Conservation (phyloP, 1,139 yeast genomes). For the Meyerozyma elateridarum region DNA sequence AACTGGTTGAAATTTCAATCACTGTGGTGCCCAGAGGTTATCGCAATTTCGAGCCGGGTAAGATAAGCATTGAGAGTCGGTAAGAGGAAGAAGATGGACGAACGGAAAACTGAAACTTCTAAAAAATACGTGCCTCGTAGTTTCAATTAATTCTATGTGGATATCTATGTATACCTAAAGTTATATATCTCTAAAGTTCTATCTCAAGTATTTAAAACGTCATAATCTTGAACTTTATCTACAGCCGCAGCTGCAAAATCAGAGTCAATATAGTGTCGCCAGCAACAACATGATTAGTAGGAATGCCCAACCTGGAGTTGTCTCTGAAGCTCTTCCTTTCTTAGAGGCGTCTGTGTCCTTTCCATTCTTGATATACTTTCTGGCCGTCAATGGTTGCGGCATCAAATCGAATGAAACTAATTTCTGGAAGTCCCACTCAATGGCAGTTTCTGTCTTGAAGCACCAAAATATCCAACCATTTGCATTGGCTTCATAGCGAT, state of each 20-base stretch:
- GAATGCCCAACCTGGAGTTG: neutral
- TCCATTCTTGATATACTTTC: conserved; percentile 38
- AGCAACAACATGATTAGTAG: neutral
- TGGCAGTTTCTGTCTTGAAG: conserved; percentile 57
- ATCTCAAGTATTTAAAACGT: too few species aligned
- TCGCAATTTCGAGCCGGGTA: too few species aligned
- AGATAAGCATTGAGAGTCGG: too few species aligned
- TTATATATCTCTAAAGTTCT: too few species aligned
- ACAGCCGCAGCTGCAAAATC: conserved; percentile 6
- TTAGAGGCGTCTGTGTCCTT: conserved; percentile 23
- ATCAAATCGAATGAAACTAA: conserved; percentile 46
- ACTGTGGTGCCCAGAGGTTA: neutral
- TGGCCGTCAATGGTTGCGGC: conserved; percentile 55
- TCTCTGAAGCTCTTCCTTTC: conserved; percentile 4
- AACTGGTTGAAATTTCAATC: neutral
- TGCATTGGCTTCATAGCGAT: conserved; percentile 35
- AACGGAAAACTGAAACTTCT: too few species aligned
- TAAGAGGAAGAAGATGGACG: too few species aligned
- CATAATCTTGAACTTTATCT: too few species aligned
- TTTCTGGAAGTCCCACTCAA: conserved; percentile 60
- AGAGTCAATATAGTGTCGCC: conserved; percentile 10
- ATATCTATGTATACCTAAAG: too few species aligned
- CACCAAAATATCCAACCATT: conserved; percentile 70
- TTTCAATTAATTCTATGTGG: too few species aligned
- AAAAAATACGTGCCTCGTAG: too few species aligned